A percentile compares a stretch with the other conserved stretches of the same genome.
These are phyloP conservation scores for Rossbeevera mucosa DNA, from an alignment of 768 basidiomycete genomes.

Conservation along the genomic window DNA sequence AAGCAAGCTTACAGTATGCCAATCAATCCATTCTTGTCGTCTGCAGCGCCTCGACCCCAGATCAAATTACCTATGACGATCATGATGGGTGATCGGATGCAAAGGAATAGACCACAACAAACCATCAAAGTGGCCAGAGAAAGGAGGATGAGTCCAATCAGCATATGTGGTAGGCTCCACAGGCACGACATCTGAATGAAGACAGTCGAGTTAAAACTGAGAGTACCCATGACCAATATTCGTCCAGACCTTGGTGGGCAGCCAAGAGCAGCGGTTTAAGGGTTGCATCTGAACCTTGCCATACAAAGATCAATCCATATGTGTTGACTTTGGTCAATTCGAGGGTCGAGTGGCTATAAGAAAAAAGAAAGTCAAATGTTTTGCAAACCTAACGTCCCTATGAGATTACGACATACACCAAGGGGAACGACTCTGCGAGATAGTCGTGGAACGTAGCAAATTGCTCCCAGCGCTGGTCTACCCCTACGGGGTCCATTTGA, in stretches of 20 bases:
- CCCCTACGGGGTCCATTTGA: slow-evolving; percentile 42
- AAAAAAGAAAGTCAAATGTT: not conserved
- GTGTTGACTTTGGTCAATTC: slow-evolving; percentile 57
- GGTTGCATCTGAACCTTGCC: slow-evolving; percentile 45
- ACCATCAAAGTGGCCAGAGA: slow-evolving; percentile 61
- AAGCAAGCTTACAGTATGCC: slow-evolving; percentile 47
- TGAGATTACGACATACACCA: slow-evolving; percentile 40
- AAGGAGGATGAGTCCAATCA: slow-evolving; percentile 59
- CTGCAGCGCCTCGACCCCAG: slow-evolving; percentile 48
- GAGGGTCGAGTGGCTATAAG: slow-evolving; percentile 43
- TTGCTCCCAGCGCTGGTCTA: slow-evolving; percentile 51
- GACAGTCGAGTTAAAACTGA: not conserved
- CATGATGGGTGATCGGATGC: not conserved
- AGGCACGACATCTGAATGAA: slow-evolving; percentile 57
- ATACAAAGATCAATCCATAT: slow-evolving; percentile 55
- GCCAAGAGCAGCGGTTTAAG: slow-evolving; percentile 55
- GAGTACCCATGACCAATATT: not conserved
- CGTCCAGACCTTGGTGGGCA: slow-evolving; percentile 47
- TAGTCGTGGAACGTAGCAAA: slow-evolving; percentile 55
- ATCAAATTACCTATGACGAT: slow-evolving; percentile 31
- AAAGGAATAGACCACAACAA: not conserved
- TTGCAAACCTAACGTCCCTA: not conserved
- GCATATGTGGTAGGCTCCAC: slow-evolving; percentile 52
- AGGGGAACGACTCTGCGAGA: slow-evolving; percentile 52
- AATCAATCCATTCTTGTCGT: slow-evolving; percentile 68